Base-by-base conservation (phyloP, 2,329 filamentous ascomycete species). In the Clarireedia homoeocarpa region DNA sequence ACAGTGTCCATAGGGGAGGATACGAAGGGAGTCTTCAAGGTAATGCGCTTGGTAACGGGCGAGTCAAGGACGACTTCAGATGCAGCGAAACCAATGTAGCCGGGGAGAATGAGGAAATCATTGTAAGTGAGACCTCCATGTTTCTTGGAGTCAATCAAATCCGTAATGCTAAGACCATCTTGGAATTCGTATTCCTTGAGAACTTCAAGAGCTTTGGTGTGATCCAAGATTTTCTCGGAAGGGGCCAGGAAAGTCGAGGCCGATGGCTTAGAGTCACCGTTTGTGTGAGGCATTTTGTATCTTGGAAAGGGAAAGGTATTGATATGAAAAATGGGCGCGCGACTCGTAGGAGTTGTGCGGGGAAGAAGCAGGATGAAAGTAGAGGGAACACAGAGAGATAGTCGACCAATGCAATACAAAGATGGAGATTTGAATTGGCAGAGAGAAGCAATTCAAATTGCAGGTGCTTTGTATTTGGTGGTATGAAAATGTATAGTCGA, bases 1-100 rank as follows among this genome's bases (percentile, higher is more conserved):
- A 99, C 94, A 9, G 94, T 99, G 77, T 99, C 94, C 94, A 99
- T 99, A 68, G 95, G 94, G 40, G 94, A 97, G 48, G 94, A 99
- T 63, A 97, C 83, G 69, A 99, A 91, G 59, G 94, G 94, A 6
- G 91, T 95, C 83, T 96, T 99, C 71, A 99, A 81, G 38, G 89
- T 85, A 74, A 99, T 95, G 69, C 90, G 85, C 83, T 95, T 96
- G 65, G 94, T 99, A 68, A 99, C 81, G 58, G 90, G 90, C 38
- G 92, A 90, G 66, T 97, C 94, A 60, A 99, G 85, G 49, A 76
- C 76, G 63, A 97, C 94, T 62, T 89, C 88, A 51, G 89, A 90
- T 68, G 95, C 94, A 62, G 94, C 84, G 75, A 99, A 99, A 74
- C 92, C 94, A 76, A 99, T 96, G 77, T 96, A 96, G 71, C 95